Evolutionary conservation across 2,329 filamentous ascomycete genomes (phyloP).

Genomic region (Botrytis byssoidea): DNA sequence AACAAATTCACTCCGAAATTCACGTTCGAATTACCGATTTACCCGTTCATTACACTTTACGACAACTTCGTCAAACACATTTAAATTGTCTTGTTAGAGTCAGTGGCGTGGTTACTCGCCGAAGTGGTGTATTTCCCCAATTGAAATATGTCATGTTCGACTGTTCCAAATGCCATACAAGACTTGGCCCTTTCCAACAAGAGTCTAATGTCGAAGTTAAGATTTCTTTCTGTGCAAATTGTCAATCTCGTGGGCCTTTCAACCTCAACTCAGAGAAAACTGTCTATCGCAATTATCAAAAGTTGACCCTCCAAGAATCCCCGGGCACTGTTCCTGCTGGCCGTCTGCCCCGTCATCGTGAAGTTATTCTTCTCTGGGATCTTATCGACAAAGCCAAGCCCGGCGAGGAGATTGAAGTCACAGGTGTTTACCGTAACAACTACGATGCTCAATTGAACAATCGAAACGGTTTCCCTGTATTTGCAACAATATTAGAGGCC

Average conservation of each 20-base stretch:
- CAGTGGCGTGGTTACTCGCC: constrained; percentile 89
- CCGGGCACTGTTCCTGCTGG: constrained; percentile 95
- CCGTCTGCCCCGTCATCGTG: constrained; percentile 85
- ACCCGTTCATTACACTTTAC: constrained; percentile 90
- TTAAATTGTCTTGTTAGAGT: constrained; percentile 94
- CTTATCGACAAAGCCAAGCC: constrained; percentile 96
- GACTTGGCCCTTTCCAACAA: constrained; percentile 93
- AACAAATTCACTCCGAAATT: constrained; percentile 95
- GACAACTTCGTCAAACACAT: constrained; percentile 91
- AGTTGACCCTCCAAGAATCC: constrained; percentile 93
- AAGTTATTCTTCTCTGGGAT: constrained; percentile 95
- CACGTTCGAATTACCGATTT: constrained; percentile 96
- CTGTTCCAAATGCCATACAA: constrained; percentile 88
- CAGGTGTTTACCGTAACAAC: constrained; percentile 95
- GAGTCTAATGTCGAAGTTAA: constrained; percentile 96
- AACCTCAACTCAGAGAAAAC: constrained; percentile 96
- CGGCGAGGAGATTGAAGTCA: constrained; percentile 95
- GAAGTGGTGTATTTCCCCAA: constrained; percentile 94
- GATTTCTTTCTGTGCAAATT: constrained; percentile 94
- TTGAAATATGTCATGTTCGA: constrained; percentile 99
- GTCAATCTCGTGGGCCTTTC: constrained; percentile 92
- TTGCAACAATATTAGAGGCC: constrained; percentile 94
- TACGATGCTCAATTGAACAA: constrained; percentile 98
- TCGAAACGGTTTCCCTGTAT: constrained; percentile 97
- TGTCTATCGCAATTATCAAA: constrained; percentile 98